Conservation (phyloP, 2,329 filamentous ascomycete species). For the Diplodia seriata region DNA sequence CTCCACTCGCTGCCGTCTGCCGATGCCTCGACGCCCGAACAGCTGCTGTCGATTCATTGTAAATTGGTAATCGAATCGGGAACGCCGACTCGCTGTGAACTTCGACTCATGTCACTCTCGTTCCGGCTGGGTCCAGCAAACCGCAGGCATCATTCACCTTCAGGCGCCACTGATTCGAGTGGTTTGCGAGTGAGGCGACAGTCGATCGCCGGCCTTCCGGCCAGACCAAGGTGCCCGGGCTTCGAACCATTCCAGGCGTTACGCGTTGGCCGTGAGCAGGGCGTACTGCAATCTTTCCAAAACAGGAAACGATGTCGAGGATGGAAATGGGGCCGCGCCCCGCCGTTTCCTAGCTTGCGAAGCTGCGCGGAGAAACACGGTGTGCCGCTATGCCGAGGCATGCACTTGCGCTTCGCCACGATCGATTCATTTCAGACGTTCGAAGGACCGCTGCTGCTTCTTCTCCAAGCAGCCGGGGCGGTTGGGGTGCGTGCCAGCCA, state of each 20-base stretch:
- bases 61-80: conserved; percentile 21
- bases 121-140: background rate
- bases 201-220: background rate
- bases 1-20: conserved; percentile 15
- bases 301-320: conserved; percentile 12
- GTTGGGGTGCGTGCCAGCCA: conserved; percentile 2
- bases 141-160: background rate
- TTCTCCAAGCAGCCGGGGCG: background rate
- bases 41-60: conserved; percentile 6
- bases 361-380: background rate
- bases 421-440: conserved; percentile 30
- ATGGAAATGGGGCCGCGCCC: background rate
- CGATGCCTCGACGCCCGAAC: background rate
- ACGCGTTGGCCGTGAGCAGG: conserved; percentile 7
- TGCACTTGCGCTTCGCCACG: background rate
- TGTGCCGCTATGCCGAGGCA: conserved; percentile 14
- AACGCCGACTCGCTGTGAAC: conserved; percentile 14
- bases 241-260: conserved; percentile 26
- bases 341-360: background rate
- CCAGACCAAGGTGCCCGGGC: no score
- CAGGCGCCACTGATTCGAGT: background rate
- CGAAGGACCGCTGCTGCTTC: conserved; percentile 4
- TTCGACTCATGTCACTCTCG: conserved; percentile 18
- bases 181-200: background rate
- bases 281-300: conserved; percentile 16